Conservation (phyloP, 192 early-diverging fungal species). For the Paraglomus brasilianum region DNA sequence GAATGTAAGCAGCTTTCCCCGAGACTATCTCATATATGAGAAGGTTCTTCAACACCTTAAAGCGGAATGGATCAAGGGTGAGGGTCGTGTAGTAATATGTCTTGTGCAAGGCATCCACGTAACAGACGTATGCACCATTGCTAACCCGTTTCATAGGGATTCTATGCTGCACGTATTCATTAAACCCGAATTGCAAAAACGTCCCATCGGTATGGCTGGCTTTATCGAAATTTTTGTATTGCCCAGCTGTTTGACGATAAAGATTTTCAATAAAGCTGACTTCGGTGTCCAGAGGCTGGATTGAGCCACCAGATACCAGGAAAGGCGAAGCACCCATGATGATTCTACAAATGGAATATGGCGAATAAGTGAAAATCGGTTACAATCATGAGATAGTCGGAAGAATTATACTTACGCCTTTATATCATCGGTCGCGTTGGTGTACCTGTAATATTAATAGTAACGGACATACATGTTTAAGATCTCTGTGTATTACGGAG, state of each 20-base stretch:
- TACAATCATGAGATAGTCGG: not conserved
- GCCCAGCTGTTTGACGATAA: constrained; percentile 21
- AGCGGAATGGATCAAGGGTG: not conserved
- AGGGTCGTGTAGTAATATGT: constrained; percentile 20
- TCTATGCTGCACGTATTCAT: constrained; percentile 17
- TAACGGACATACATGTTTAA: not conserved
- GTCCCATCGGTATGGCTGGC: not conserved
- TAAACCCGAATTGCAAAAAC: constrained; percentile 15
- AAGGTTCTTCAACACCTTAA: constrained; percentile 20
- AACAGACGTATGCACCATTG: constrained; percentile 12
- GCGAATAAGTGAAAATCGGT: not conserved
- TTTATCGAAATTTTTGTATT: constrained; percentile 8
- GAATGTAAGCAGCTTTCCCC: constrained; percentile 16
- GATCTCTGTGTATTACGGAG: too few species aligned
- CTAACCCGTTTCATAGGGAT: constrained; percentile 18
- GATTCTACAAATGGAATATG: not conserved
- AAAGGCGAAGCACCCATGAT: constrained; percentile 3
- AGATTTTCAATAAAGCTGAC: constrained; percentile 2
- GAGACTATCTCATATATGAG: constrained; percentile 12
- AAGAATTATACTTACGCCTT: not conserved
- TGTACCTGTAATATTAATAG: not conserved
- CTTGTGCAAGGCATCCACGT: constrained; percentile 1
- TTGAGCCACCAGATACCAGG: not conserved
- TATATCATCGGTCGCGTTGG: constrained; percentile 5
- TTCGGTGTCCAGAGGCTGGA: constrained; percentile 5